Evolutionary conservation across 768 basidiomycete species (phyloP).

Genomic region (Rhodotorula kratochvilovae): DNA sequence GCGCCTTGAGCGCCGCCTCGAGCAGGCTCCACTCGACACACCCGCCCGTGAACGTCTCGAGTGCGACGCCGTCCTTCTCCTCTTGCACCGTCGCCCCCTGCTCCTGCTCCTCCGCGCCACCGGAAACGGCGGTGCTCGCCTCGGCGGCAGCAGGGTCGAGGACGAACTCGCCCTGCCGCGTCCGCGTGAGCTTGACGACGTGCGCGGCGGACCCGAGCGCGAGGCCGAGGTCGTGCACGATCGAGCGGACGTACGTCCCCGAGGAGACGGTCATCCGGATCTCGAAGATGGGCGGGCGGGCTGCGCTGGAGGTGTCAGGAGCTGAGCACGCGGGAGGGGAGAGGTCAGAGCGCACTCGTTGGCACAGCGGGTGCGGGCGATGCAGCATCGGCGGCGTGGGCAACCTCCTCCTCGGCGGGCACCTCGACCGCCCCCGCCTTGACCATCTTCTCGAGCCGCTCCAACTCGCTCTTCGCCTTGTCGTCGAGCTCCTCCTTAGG

Average conservation of each 20-base stretch:
- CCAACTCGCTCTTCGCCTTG: slow-evolving; percentile 67
- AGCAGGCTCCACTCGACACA: slow-evolving; percentile 76
- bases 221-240: slow-evolving; percentile 86
- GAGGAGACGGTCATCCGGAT: slow-evolving; percentile 89
- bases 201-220: slow-evolving; percentile 82
- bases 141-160: slow-evolving; percentile 44
- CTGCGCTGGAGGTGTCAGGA: neutral
- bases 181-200: slow-evolving; percentile 82
- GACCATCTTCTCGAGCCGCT: slow-evolving; percentile 55
- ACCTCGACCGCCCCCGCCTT: slow-evolving; percentile 20
- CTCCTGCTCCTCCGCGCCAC: slow-evolving; percentile 38
- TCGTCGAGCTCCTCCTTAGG: slow-evolving; percentile 66
- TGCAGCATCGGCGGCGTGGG: too few relatives aligned
- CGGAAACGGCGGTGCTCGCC: slow-evolving; percentile 46
- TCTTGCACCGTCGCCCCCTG: neutral
- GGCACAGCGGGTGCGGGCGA: neutral
- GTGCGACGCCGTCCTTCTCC: slow-evolving; percentile 46
- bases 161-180: slow-evolving; percentile 76
- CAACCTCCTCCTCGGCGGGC: slow-evolving; percentile 17
- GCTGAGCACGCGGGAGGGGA: neutral
- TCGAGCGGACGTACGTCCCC: slow-evolving; percentile 93
- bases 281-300: slow-evolving; percentile 68
- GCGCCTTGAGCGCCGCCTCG: slow-evolving; percentile 56
- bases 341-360: neutral
- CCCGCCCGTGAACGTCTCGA: slow-evolving; percentile 46